Conservation (phyloP, 352 stramenopile genomes). For the Globisporangium irregulare region DNA sequence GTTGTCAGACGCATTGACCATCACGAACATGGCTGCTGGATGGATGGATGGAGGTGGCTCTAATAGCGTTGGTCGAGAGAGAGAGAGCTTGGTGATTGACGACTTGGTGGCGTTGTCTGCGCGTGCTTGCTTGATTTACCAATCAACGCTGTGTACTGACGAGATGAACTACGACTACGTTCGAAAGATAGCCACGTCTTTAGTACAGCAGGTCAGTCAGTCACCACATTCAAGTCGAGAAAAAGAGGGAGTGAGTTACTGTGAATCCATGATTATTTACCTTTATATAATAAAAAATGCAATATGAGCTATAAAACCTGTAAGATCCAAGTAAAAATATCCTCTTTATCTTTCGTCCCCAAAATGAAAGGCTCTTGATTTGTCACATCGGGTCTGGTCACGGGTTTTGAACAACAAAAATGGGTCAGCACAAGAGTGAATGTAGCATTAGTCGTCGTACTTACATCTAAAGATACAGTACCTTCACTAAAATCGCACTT, state of each 20-base stretch:
- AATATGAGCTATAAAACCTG: no score
- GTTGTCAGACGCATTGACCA: constrained; percentile 77
- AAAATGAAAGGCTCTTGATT: neutral
- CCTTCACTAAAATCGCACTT: neutral
- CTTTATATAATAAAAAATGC: neutral
- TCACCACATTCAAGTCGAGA: neutral
- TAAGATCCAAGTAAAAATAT: no score
- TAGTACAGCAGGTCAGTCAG: neutral
- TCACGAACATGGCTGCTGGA: constrained; percentile 56
- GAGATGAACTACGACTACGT: neutral
- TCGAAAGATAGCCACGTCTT: constrained; percentile 2
- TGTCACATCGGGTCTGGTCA: neutral
- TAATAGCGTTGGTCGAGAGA: neutral
- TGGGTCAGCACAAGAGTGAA: neutral
- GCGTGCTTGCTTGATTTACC: neutral
- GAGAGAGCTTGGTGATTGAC: neutral
- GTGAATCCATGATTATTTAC: neutral
- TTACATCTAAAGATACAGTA: neutral
- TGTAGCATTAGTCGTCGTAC: neutral
- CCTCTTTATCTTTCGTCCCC: neutral
- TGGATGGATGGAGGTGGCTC: neutral
- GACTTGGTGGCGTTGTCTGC: neutral
- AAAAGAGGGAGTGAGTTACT: neutral
- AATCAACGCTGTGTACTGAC: neutral
- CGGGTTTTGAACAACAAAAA: neutral